These are phyloP conservation scores for Syncephalis fuscata DNA, from an alignment of 371 early-diverging fungal genomes.

Conservation along the genomic window DNA sequence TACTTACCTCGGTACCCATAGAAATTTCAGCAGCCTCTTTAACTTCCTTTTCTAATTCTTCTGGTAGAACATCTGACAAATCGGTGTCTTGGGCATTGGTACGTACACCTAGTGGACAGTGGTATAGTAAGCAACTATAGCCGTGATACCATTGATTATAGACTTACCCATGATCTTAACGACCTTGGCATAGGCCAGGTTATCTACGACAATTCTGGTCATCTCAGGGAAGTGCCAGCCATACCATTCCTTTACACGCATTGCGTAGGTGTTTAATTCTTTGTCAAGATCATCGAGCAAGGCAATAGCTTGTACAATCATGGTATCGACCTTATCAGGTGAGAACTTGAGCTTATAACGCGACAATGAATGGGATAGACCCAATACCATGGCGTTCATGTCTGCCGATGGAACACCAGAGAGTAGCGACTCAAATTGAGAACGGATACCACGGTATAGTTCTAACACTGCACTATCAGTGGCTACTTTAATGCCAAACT, in stretches of 20 bases:
- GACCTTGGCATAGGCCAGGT: conserved; percentile 54
- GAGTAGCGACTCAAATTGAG: conserved; percentile 54
- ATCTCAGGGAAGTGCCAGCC: conserved; percentile 99
- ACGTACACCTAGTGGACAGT: conserved; percentile 32
- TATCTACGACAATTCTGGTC: conserved; percentile 59
- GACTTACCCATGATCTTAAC: conserved; percentile 32
- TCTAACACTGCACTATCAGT: conserved; percentile 75
- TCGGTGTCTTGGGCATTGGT: conserved; percentile 58
- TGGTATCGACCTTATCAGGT: conserved; percentile 88
- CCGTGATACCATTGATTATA: conserved; percentile 12
- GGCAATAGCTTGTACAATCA: conserved; percentile 91
- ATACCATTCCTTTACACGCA: conserved; percentile 96
- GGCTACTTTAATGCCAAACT: conserved; percentile 77
- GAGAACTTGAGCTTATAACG: conserved; percentile 86
- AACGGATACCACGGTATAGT: conserved; percentile 88
- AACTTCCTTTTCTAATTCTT: conserved; percentile 82
- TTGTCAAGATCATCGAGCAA: conserved; percentile 90
- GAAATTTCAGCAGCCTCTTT: conserved; percentile 87
- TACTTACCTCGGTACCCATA: conserved; percentile 66
- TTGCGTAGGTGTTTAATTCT: conserved; percentile 91
- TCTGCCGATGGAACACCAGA: conserved; percentile 54
- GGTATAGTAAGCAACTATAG: conserved; percentile 22
- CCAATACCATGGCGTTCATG: conserved; percentile 70
- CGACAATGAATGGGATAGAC: conserved; percentile 64
- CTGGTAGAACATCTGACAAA: conserved; percentile 69